Evolutionary conservation across 2,329 filamentous ascomycete genomes (phyloP).

Genomic region (Ilyonectria sp.): DNA sequence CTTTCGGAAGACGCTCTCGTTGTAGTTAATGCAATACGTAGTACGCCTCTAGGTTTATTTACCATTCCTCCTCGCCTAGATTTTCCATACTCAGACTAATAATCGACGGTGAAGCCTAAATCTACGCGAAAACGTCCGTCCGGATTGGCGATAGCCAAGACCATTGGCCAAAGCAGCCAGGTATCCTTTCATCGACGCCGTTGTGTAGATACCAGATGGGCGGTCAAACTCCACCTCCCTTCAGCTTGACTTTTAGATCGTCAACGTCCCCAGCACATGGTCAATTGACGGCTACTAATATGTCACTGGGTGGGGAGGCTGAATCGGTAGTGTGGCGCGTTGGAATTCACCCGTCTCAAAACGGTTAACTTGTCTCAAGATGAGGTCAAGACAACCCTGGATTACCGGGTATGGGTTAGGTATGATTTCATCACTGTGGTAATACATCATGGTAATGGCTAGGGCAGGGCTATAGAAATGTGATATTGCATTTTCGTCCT

Average conservation of each 20-base stretch:
- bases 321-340: too few species aligned
- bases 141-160: neutral
- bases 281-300: too few species aligned
- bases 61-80: slow-evolving; percentile 26
- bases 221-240: too few species aligned
- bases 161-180: neutral
- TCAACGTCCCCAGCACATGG: too few species aligned
- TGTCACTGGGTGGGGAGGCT: too few species aligned
- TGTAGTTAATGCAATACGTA: neutral
- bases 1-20: neutral
- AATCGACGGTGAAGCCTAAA: neutral
- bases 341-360: too few species aligned
- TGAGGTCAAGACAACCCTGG: too few species aligned
- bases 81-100: neutral
- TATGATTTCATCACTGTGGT: neutral
- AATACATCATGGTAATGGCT: neutral
- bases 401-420: neutral
- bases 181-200: too few species aligned
- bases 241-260: too few species aligned
- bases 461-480: neutral
- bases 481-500: neutral
- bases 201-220: too few species aligned
- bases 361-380: too few species aligned
- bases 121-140: neutral
- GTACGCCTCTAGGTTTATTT: slow-evolving; percentile 13